Base-by-base conservation (phyloP, 352 stramenopile genomes). In the Globisporangium heterothallicum region DNA sequence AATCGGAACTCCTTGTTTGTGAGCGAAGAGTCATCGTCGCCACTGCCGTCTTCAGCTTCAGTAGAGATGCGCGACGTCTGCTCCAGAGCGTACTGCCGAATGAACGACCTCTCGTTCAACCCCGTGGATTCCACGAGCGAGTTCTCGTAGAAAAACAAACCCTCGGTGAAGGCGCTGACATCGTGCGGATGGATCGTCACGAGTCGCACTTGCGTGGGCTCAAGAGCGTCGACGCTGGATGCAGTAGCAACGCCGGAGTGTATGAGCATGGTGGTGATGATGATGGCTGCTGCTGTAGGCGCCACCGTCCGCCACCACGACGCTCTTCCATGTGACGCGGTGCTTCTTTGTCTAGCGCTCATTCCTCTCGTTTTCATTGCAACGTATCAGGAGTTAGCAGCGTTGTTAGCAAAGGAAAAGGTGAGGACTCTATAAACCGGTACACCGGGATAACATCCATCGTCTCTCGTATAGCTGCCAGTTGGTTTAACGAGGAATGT, bases 111-210 rank as follows among this genome's bases (percentile, higher is more conserved):
- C 2, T 66, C 63, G 29, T 67, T 66, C 25, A 93, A 66, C 9
- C 82, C 82, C 21, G 82, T 91, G 58, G 77, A 89, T 63, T 93
- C 82, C 61, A 88, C 63, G 47, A 93, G 63, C 30, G 68, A 47
- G 45, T 66, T 74, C 47, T 72, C 63, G 34, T 84, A 60, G 53
- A 89, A 82, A 41, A 87, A 68, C 26, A 93, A 61, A 0, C 82
- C 82, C 60, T 93, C 78, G 1, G 78, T 93, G 58, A 90, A 92
- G 9, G 74, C 65, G 51, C 59, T 70, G 21, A 55, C 52, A 62
- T 88, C 81, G 66, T 92, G 81, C 44, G 74, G 74, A 38, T 84
- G 68, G 56, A 92, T 78, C 14, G 60, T 68, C 21, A 92, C 67
- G 38, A 92, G 35, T 9, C 61, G 61, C 43, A 84, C 78, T 32